A percentile compares a stretch with the other conserved stretches of the same genome.
Evolutionary conservation across 1,139 yeast species (phyloP).

Genomic region (Nadsonia starkeyi-henricii): DNA sequence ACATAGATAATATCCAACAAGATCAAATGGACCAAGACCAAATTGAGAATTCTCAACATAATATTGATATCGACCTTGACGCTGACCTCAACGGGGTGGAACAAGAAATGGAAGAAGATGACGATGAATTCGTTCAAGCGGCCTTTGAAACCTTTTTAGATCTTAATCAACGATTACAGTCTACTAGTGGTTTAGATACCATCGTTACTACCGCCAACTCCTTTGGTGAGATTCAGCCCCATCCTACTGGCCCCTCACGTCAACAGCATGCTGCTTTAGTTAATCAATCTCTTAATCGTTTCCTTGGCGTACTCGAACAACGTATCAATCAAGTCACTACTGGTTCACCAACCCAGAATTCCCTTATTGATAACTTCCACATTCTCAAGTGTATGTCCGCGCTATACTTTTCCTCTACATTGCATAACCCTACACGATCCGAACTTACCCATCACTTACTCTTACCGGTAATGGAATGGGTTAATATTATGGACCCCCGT

Average conservation of each 20-base stretch:
- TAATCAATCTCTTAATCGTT: background rate
- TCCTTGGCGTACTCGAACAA: background rate
- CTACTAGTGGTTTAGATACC: background rate
- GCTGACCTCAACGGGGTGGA: constrained; percentile 11
- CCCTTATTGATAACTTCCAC: constrained; percentile 10
- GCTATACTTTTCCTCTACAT: background rate
- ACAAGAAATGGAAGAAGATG: constrained; percentile 13
- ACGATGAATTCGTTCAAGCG: constrained; percentile 11
- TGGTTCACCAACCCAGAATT: background rate
- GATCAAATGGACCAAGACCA: too few species aligned
- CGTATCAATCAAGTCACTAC: constrained; percentile 6
- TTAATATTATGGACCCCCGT: constrained; percentile 13
- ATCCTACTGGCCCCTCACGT: background rate
- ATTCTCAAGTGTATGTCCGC: background rate
- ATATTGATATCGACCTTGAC: too few species aligned
- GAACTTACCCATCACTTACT: constrained; percentile 9
- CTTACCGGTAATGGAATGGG: constrained; percentile 15
- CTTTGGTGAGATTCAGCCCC: background rate
- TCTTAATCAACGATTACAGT: background rate
- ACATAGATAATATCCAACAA: too few species aligned
- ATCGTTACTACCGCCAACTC: background rate
- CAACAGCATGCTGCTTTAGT: background rate
- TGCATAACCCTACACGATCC: background rate
- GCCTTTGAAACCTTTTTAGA: background rate
- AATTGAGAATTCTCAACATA: too few species aligned